Base-by-base conservation (phyloP, 768 basidiomycete genomes). In the Termitomyces sp. region DNA sequence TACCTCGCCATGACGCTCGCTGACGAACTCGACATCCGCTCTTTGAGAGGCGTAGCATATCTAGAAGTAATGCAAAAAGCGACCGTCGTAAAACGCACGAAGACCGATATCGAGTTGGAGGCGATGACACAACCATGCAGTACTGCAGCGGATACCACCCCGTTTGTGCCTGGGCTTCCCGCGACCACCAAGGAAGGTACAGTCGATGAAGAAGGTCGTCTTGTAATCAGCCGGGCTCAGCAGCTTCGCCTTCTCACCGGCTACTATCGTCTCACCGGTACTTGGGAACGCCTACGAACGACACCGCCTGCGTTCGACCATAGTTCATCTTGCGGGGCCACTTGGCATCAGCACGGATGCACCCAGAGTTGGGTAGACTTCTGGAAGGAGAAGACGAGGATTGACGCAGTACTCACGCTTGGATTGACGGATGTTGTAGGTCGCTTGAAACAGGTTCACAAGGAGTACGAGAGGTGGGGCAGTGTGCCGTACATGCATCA, bases 401-500 rank as follows among this genome's bases (percentile, higher is more conserved):
- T 79, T 44, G 88, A 89, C 35, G 67, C 75, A 3, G 80, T 89
- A 28, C 73, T 89, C 34, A 69, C 72, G 14, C 74, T 85, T 5
- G 84, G 81, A 8, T 68, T 82, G 2, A 84, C 86, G 32, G 86
- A 90, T 64, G 85, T 89, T 34, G 66, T 86, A 5, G 89, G 88
- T 35, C 77, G 84, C 57, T 66, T 90, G 61, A 80, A 72, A 64
- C 73, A 80, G 56, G 76, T 90, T 35, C 71, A 81, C 62, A 84
- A 83, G 69, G 85, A 88, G 54, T 86, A 84, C 57, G 87, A 88
- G 55, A 74, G 81, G 52, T 84, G 84, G 82, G 85, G 86, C 2
- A 80, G 79, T 57, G 83, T 83, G 56, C 83, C 84, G n/a, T 87
- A 88, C 65, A 89, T 89, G 88, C 85, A 89, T 62, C 84, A 82